Evolutionary conservation across 2,329 filamentous ascomycete genomes (phyloP).

Genomic region (Coniella lustricola): DNA sequence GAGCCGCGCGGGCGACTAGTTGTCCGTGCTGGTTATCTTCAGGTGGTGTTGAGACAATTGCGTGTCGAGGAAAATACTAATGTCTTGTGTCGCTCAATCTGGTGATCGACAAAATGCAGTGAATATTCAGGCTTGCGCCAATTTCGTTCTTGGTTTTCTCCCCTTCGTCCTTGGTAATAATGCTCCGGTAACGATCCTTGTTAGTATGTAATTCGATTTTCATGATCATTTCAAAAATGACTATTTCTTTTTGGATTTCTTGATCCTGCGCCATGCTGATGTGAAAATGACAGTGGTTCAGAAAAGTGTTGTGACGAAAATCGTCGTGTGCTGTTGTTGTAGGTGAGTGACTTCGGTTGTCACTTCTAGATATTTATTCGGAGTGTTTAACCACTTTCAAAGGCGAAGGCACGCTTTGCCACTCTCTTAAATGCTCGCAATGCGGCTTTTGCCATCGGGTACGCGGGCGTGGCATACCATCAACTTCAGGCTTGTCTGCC

Average conservation of each 20-base stretch:
- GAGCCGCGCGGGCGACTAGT: not conserved
- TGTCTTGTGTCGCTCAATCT: not conserved
- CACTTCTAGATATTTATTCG: too few species aligned
- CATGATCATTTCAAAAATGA: not conserved
- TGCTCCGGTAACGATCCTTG: not conserved
- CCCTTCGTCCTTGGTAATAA: not conserved
- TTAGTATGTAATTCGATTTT: not conserved
- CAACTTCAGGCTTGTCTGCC: slow-evolving; percentile 80
- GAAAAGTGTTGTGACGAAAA: not conserved
- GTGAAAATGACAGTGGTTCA: not conserved
- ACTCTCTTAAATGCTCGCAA: slow-evolving; percentile 38
- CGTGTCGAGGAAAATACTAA: not conserved
- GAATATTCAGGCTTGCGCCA: slow-evolving; percentile 7
- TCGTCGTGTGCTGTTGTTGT: too few species aligned
- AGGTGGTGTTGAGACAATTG: too few species aligned
- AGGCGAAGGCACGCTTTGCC: too few species aligned
- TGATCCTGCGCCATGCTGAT: slow-evolving; percentile 2
- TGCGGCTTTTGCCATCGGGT: slow-evolving; percentile 45
- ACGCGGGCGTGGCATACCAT: slow-evolving; percentile 88
- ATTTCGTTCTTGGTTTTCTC: slow-evolving; percentile 8
- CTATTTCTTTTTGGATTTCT: not conserved
- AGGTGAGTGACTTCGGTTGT: too few species aligned
- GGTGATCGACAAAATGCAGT: not conserved
- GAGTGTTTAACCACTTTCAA: too few species aligned
- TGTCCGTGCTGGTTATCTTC: too few species aligned